phyloP scores from a whole-genome alignment of 1,139 yeast species.

The Hemisphaericaspora xylofermentans region DNA sequence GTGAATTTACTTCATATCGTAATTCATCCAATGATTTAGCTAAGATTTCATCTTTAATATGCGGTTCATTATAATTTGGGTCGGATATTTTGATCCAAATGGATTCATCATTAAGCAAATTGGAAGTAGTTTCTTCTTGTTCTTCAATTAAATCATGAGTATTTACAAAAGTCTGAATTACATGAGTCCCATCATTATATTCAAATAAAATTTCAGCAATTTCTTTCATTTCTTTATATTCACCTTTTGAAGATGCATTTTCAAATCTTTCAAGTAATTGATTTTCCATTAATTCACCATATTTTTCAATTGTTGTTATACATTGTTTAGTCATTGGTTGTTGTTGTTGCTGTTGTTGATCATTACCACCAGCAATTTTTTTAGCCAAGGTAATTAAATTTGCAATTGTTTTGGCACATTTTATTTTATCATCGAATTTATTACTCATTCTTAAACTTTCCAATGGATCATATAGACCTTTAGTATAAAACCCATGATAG shows the following conservation, averaged over 20 bases:
- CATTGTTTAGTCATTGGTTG: slow-evolving; percentile 50
- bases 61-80: slow-evolving; percentile 31
- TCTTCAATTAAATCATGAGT: slow-evolving; percentile 61
- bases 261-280: slow-evolving; percentile 59
- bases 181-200: slow-evolving; percentile 83
- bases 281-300: slow-evolving; percentile 75
- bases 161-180: slow-evolving; percentile 78
- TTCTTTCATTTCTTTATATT: slow-evolving; percentile 69
- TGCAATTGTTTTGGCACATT: slow-evolving; percentile 69
- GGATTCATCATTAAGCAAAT: slow-evolving; percentile 39
- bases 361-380: slow-evolving; percentile 56
- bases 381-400: slow-evolving; percentile 63
- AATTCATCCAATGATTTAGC: slow-evolving; percentile 26
- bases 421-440: slow-evolving; percentile 51
- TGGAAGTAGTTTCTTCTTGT: slow-evolving; percentile 35
- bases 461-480: slow-evolving; percentile 62
- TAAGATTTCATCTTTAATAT: slow-evolving; percentile 28
- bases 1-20: slow-evolving; percentile 54
- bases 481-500: slow-evolving; percentile 70
- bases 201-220: slow-evolving; percentile 76
- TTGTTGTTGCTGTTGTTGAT: no score
- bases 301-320: slow-evolving; percentile 60
- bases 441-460: slow-evolving; percentile 47
- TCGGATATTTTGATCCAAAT: slow-evolving; percentile 38
- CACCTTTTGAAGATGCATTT: slow-evolving; percentile 56